Percentiles rank a stretch among this genome's conserved stretches.
phyloP scores from a whole-genome alignment of 164 flowering plant genomes.

The Piper longum region DNA sequence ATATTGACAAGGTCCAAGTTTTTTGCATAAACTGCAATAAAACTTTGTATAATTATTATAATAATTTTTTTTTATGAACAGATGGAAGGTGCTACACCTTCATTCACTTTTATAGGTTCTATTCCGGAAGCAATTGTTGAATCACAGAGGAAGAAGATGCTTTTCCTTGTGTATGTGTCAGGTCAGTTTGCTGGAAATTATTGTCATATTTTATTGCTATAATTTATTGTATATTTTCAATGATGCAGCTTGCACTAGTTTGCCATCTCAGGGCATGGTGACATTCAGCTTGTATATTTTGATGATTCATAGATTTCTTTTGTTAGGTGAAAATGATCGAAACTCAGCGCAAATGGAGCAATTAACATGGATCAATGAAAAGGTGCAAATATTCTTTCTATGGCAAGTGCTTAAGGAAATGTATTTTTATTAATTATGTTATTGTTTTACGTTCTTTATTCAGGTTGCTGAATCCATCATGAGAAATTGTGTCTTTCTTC shows the following conservation, averaged over 20 bases:
- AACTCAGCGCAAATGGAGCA: slow-evolving; percentile 31
- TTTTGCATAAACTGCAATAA: too few species aligned
- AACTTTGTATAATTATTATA: too few species aligned
- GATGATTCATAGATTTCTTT: not conserved
- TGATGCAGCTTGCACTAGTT: not conserved
- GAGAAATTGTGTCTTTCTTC: slow-evolving; percentile 61
- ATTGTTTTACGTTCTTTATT: not conserved
- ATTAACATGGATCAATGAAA: slow-evolving; percentile 37
- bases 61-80: slow-evolving; percentile 6
- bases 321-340: slow-evolving; percentile 37
- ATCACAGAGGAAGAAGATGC: slow-evolving; percentile 52
- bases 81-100: slow-evolving; percentile 52
- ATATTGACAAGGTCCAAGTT: too few species aligned
- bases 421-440: too few species aligned
- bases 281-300: not conserved
- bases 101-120: slow-evolving; percentile 46
- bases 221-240: too few species aligned
- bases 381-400: slow-evolving; percentile 20
- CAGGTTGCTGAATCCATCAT: slow-evolving; percentile 56
- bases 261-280: not conserved
- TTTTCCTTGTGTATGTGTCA: slow-evolving; percentile 60
- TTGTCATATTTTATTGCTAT: not conserved
- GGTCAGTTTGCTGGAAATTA: slow-evolving; percentile 19
- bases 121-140: slow-evolving; percentile 56
- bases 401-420: too few species aligned